Conservation (phyloP, 768 basidiomycete genomes). For the Polyporus arcularius region DNA sequence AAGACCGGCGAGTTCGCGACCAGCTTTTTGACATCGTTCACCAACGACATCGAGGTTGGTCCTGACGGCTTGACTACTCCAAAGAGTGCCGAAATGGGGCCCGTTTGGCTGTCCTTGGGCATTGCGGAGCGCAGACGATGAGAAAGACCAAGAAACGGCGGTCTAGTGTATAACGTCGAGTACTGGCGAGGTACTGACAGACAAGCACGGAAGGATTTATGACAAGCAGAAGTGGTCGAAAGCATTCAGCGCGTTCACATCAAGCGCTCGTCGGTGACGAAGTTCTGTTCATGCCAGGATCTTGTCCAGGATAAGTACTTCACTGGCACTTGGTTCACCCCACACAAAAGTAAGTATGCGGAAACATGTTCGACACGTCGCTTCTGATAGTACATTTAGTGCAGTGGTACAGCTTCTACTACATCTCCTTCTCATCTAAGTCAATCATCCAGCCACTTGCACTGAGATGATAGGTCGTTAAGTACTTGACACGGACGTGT, state of each 20-base stretch:
- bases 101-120: conserved; percentile 61
- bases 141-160: background rate
- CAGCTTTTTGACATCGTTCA: conserved; percentile 85
- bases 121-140: conserved; percentile 37
- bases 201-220: background rate
- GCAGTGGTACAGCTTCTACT: too few relatives aligned
- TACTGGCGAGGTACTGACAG: background rate
- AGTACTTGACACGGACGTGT: too few relatives aligned
- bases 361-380: too few relatives aligned
- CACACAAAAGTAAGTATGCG: too few relatives aligned
- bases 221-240: background rate
- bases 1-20: conserved; percentile 78
- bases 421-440: too few relatives aligned
- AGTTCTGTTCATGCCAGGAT: background rate
- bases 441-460: background rate
- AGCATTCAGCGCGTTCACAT: background rate
- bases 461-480: background rate
- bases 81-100: conserved; percentile 82
- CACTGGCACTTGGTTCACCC: too few relatives aligned
- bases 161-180: background rate
- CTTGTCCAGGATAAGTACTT: too few relatives aligned
- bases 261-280: background rate
- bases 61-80: conserved; percentile 92
- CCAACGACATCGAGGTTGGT: conserved; percentile 86
- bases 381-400: too few relatives aligned